Percentiles rank a stretch among this genome's conserved stretches.
phyloP scores from a whole-genome alignment of 148 eudicot genomes.

The Hydrangea macrophylla region DNA sequence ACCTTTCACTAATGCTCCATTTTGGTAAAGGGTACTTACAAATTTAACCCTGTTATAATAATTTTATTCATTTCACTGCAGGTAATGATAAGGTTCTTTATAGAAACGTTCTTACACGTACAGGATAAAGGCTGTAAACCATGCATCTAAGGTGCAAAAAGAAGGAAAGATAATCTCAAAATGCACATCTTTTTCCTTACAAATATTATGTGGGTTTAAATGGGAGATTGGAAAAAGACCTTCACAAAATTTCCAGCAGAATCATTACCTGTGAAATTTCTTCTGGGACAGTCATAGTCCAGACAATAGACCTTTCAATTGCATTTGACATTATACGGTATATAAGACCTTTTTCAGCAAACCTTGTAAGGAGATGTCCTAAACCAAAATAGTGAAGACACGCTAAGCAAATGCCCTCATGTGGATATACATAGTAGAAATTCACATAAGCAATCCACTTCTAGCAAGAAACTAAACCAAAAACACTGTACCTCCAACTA shows the following conservation, averaged over 20 bases:
- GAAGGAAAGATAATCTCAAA: neutral
- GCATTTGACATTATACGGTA: constrained; percentile 57
- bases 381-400: constrained; percentile 21
- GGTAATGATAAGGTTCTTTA: neutral
- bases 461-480: neutral
- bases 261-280: constrained; percentile 57
- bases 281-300: constrained; percentile 72
- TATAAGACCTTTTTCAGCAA: constrained; percentile 62
- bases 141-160: neutral
- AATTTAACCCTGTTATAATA: neutral
- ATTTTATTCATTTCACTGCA: neutral
- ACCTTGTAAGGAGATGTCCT: constrained; percentile 77
- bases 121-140: neutral
- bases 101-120: neutral
- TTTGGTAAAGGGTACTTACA: no score
- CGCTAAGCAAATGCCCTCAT: constrained; percentile 11
- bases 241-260: constrained; percentile 12
- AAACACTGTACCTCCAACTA: constrained; percentile 71
- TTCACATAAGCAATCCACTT: constrained; percentile 3
- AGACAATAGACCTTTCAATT: constrained; percentile 68
- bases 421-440: neutral
- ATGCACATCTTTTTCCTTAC: neutral
- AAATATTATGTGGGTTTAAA: no score
- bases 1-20: no score
- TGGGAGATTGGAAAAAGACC: no score